phyloP scores from a whole-genome alignment of 345 rosid genomes.

The Moringa oleifera region DNA sequence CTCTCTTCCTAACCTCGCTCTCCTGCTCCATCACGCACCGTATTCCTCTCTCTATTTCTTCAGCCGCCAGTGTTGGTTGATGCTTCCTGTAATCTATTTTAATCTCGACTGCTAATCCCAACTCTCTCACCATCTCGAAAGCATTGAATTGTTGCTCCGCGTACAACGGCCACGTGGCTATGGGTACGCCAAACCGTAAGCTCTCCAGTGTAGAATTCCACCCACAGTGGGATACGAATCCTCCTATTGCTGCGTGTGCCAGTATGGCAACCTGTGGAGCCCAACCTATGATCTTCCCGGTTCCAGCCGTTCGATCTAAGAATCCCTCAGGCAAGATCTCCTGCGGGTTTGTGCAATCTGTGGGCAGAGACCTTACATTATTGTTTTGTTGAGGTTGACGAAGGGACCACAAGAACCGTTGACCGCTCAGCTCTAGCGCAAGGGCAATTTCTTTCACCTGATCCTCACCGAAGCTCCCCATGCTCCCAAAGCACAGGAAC shows the following conservation, averaged over 20 bases:
- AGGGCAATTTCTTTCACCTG: constrained; percentile 46
- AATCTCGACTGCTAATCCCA: constrained; percentile 41
- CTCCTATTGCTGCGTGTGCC: constrained; percentile 42
- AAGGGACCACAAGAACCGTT: constrained; percentile 47
- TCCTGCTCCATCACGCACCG: constrained; percentile 35
- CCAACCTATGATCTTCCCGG: constrained; percentile 51
- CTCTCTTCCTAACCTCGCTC: constrained; percentile 18
- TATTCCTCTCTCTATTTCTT: constrained; percentile 39
- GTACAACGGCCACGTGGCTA: constrained; percentile 34
- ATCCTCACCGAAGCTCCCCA: constrained; percentile 39
- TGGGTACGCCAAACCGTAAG: constrained; percentile 36
- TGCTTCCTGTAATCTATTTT: constrained; percentile 25
- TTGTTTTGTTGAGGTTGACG: constrained; percentile 14
- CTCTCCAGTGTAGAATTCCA: constrained; percentile 54
- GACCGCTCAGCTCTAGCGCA: constrained; percentile 39
- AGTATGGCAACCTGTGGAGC: constrained; percentile 47
- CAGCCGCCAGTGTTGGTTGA: constrained; percentile 3
- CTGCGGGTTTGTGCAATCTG: constrained; percentile 15
- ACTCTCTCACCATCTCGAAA: constrained; percentile 34
- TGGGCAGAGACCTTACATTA: not conserved
- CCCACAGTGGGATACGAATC: constrained; percentile 56
- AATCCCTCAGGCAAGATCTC: constrained; percentile 49
- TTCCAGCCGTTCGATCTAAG: constrained; percentile 30
- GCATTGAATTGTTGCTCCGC: constrained; percentile 50
- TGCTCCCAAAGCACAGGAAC: constrained; percentile 66